Conservation (phyloP, 805 yeast genomes). For the Cephaloascus albidus region DNA sequence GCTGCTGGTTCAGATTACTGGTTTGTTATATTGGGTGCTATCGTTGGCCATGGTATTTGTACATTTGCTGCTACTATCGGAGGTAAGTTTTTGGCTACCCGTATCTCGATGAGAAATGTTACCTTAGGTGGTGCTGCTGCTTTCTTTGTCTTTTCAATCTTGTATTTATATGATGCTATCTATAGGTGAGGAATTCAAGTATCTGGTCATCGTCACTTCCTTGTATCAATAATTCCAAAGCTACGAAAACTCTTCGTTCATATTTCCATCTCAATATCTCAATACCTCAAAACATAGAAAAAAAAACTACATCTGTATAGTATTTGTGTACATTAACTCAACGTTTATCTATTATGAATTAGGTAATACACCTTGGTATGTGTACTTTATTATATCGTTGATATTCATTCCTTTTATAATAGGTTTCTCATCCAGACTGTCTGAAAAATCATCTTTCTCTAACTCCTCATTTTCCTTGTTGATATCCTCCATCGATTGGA, state of each 20-base stretch:
- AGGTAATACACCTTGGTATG: slow-evolving; percentile 30
- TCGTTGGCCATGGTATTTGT: slow-evolving; percentile 82
- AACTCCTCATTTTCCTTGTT: slow-evolving; percentile 12
- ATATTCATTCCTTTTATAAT: slow-evolving; percentile 15
- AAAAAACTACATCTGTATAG: too few species aligned
- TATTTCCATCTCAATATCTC: too few species aligned
- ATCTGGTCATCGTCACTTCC: too few species aligned
- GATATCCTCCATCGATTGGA: slow-evolving; percentile 41
- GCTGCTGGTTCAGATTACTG: slow-evolving; percentile 94
- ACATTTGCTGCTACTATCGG: slow-evolving; percentile 89
- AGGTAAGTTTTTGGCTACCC: slow-evolving; percentile 83
- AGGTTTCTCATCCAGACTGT: neutral
- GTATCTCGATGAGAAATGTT: slow-evolving; percentile 84
- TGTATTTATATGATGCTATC: slow-evolving; percentile 69
- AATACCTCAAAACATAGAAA: too few species aligned
- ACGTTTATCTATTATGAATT: too few species aligned
- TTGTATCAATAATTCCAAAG: too few species aligned
- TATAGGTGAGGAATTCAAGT: too few species aligned
- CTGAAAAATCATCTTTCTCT: neutral
- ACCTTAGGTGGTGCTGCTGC: slow-evolving; percentile 88
- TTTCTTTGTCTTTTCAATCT: slow-evolving; percentile 71
- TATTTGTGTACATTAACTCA: too few species aligned
- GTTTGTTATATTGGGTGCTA: slow-evolving; percentile 82
- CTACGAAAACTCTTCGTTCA: too few species aligned
- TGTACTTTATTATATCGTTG: slow-evolving; percentile 30